These are phyloP conservation scores for Fusarium sp. DNA, from an alignment of 2,329 filamentous ascomycete genomes.

Conservation along the genomic window DNA sequence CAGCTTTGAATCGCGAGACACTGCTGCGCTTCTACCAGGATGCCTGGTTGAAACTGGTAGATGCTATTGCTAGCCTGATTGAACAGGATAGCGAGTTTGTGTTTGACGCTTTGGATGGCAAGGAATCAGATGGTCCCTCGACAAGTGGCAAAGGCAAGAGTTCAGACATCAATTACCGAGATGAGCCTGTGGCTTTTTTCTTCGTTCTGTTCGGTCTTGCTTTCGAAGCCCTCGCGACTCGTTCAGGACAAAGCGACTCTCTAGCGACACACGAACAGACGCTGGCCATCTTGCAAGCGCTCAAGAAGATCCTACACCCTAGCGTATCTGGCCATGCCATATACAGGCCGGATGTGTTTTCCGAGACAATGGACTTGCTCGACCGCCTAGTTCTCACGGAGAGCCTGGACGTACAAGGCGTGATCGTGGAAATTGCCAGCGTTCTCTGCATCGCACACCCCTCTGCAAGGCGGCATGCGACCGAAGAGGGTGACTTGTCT, in stretches of 20 bases:
- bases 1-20: constrained; percentile 93
- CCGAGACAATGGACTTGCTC: constrained; percentile 95
- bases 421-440: constrained; percentile 94
- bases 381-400: constrained; percentile 95
- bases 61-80: constrained; percentile 96
- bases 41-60: constrained; percentile 95
- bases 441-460: constrained; percentile 93
- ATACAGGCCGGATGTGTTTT: constrained; percentile 95
- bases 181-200: constrained; percentile 98
- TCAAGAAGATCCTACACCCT: constrained; percentile 95
- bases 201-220: constrained; percentile 97
- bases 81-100: constrained; percentile 98
- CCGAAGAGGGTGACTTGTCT: constrained; percentile 83
- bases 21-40: constrained; percentile 96
- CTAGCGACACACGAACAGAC: constrained; percentile 84
- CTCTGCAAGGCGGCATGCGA: constrained; percentile 74
- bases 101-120: constrained; percentile 95
- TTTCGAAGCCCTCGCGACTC: constrained; percentile 93
- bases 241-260: constrained; percentile 67
- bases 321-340: constrained; percentile 97
- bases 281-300: constrained; percentile 87
- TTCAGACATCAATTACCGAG: constrained; percentile 94
- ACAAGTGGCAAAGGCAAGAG: constrained; percentile 71
- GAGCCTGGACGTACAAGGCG: constrained; percentile 86
- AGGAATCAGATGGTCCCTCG: constrained; percentile 68